Evolutionary conservation across 805 yeast species (phyloP), one percentile per base, ranked within the genome.

Genomic region (Saccharomycopsis sp.): DNA sequence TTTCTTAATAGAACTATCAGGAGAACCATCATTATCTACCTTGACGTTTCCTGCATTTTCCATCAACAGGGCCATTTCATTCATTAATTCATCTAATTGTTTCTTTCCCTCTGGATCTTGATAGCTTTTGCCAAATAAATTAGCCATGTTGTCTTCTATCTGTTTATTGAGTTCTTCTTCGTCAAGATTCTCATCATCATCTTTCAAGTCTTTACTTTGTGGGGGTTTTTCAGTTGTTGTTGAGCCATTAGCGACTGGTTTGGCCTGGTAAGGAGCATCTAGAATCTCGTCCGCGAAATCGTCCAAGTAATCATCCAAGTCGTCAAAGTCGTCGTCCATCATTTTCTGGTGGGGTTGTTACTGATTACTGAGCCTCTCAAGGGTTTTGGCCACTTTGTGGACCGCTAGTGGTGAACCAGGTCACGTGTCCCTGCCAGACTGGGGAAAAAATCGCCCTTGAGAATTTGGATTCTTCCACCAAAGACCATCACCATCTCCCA

Each of bases 271-370:
- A 3, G 58, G 78, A 49, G 73, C 67, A 44, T 70, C 70, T 41
- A 81, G 62, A 1, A 79, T 68, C 42, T 76, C 84, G 45, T 78
- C 84, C 31, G 79, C 84, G 55, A 82, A 82, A 47, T 87, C 96
- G 44, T 87, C 95, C 38, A 89, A 65, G 45, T 85, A 66, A 52
- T 85, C 95, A 50, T 84, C 94, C 47, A 84, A 68, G 50, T 84
- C 94, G 52, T 79, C 85, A 38, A 74, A 62, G 39, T 76, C 82
- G 31, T 34, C 32, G 32, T 30, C 32, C 32, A 30, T 30, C 19
- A 9, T 30, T n/a, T 30, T n/a, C n/a, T n/a, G n/a, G n/a, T n/a
- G n/a, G n/a, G n/a, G n/a, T n/a, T n/a, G n/a, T n/a, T n/a, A n/a
- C n/a, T n/a, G n/a, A n/a, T n/a, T n/a, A n/a, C n/a, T n/a, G n/a